Evolutionary conservation across 345 rosid species (phyloP).

Genomic region (Camelina neglecta): DNA sequence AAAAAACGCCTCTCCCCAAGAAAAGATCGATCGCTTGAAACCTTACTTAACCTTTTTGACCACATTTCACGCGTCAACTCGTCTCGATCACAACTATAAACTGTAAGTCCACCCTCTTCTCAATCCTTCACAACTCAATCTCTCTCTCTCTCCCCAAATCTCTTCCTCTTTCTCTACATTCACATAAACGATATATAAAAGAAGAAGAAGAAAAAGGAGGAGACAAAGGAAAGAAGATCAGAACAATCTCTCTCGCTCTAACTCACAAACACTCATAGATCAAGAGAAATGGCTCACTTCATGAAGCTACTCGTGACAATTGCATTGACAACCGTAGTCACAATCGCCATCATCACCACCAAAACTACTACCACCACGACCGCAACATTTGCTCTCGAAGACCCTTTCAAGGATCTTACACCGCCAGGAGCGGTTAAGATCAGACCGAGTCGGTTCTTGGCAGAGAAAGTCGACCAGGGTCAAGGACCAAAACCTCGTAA

Average conservation of each 20-base stretch:
- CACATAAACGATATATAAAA: conserved; percentile 12
- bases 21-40: conserved; percentile 45
- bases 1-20: conserved; percentile 33
- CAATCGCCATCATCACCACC: conserved; percentile 52
- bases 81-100: conserved; percentile 50
- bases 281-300: conserved; percentile 48
- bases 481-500: conserved; percentile 43
- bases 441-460: conserved; percentile 66
- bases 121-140: conserved; percentile 36
- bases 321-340: conserved; percentile 53
- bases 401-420: conserved; percentile 2
- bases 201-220: conserved; percentile 12
- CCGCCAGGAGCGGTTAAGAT: conserved; percentile 42
- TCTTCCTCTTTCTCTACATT: conserved; percentile 30
- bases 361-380: conserved; percentile 40
- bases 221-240: conserved; percentile 16
- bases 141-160: conserved; percentile 8
- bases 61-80: conserved; percentile 70
- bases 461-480: conserved; percentile 35
- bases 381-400: conserved; percentile 19
- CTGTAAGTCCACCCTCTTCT: conserved; percentile 42
- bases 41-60: conserved; percentile 45
- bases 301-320: conserved; percentile 46
- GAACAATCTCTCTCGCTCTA: conserved; percentile 21
- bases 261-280: not conserved